These are phyloP conservation scores for Citrus unshiu DNA, from an alignment of 345 rosid genomes.

Conservation along the genomic window DNA sequence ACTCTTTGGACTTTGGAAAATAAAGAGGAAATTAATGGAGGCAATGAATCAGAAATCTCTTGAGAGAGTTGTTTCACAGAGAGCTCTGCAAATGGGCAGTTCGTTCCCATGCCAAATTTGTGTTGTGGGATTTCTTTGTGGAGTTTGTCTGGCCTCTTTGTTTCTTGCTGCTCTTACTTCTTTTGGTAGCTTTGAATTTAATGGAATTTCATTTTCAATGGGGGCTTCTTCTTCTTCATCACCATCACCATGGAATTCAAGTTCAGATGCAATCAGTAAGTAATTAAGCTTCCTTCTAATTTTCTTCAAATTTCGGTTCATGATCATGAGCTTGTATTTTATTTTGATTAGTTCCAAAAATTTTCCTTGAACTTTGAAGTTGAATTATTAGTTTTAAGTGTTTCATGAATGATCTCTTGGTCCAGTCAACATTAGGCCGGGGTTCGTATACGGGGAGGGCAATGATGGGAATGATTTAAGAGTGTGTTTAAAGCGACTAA, in stretches of 20 bases:
- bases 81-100: slow-evolving; percentile 72
- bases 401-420: not conserved
- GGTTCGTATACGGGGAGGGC: slow-evolving; percentile 14
- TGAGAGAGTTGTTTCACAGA: slow-evolving; percentile 81
- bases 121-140: slow-evolving; percentile 83
- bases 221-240: slow-evolving; percentile 22
- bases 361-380: not conserved
- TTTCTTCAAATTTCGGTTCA: not conserved
- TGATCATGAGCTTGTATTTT: not conserved
- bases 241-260: slow-evolving; percentile 63
- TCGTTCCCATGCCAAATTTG: slow-evolving; percentile 93
- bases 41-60: slow-evolving; percentile 53
- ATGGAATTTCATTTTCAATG: slow-evolving; percentile 48
- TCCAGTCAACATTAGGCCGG: not conserved
- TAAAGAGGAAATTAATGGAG: slow-evolving; percentile 37
- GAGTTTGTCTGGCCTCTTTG: slow-evolving; percentile 80
- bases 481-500: slow-evolving; percentile 39
- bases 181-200: slow-evolving; percentile 51
- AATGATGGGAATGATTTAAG: slow-evolving; percentile 20
- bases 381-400: not conserved
- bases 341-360: not conserved
- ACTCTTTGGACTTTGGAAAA: not conserved
- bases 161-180: slow-evolving; percentile 85
- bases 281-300: not conserved
- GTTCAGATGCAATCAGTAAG: slow-evolving; percentile 51